These are phyloP conservation scores for Pisolithus microcarpus DNA, from an alignment of 768 basidiomycete species.

Conservation along the genomic window DNA sequence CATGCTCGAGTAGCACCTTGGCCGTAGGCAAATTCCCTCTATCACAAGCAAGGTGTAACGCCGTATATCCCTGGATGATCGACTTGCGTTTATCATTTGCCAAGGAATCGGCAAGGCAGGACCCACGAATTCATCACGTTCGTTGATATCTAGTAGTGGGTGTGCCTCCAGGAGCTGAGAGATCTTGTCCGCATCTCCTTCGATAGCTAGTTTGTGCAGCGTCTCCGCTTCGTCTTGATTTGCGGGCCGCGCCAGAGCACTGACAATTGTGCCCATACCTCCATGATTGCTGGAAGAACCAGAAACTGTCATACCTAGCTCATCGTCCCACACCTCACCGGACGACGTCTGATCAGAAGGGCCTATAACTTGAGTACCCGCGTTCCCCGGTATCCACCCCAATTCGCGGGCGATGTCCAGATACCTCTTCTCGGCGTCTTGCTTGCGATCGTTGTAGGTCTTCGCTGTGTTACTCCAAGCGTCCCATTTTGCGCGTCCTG, in stretches of 20 bases:
- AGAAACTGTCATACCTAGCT: slow-evolving; percentile 23
- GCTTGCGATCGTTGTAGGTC: slow-evolving; percentile 34
- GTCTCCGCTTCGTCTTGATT: slow-evolving; percentile 33
- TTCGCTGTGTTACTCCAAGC: slow-evolving; percentile 58
- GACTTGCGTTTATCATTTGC: slow-evolving; percentile 3
- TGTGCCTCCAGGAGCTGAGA: slow-evolving; percentile 35
- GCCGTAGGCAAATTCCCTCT: slow-evolving; percentile 60
- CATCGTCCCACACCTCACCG: slow-evolving; percentile 42
- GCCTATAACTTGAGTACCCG: slow-evolving; percentile 3
- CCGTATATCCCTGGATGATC: slow-evolving; percentile 67
- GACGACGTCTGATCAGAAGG: slow-evolving; percentile 19
- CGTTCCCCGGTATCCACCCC: slow-evolving; percentile 53
- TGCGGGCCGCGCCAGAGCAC: slow-evolving; percentile 42
- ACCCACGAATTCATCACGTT: slow-evolving; percentile 68
- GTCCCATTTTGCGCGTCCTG: slow-evolving; percentile 83
- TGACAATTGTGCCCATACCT: slow-evolving; percentile 55
- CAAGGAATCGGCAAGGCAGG: not conserved
- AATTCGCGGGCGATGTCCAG: slow-evolving; percentile 58
- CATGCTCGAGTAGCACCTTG: slow-evolving; percentile 49
- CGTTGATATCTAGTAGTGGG: slow-evolving; percentile 46
- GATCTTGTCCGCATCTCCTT: slow-evolving; percentile 44
- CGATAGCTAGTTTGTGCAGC: slow-evolving; percentile 60
- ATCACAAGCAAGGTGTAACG: slow-evolving; percentile 83
- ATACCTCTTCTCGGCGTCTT: slow-evolving; percentile 58
- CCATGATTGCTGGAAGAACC: slow-evolving; percentile 21